Percentiles rank a stretch among this genome's conserved stretches.
phyloP scores from a whole-genome alignment of 441 rosid genomes.

The Eruca vesicaria region DNA sequence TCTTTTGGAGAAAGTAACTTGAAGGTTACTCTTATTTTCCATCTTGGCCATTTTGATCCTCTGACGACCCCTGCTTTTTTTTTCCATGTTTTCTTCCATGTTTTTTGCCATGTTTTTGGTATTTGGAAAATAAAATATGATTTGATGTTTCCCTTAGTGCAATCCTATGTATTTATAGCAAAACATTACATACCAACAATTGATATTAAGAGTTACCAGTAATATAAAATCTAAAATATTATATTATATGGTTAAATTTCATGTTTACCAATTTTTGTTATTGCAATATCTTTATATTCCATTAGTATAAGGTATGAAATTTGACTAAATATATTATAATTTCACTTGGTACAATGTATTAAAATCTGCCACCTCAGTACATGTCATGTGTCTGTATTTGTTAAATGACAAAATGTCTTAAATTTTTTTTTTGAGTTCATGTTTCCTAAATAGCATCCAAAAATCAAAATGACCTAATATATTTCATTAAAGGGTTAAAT shows the following conservation, averaged over 20 bases:
- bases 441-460: too few species aligned
- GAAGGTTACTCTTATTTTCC: constrained; percentile 48
- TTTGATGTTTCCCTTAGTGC: not conserved
- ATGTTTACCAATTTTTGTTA: not conserved
- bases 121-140: not conserved
- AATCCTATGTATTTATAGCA: constrained; percentile 20
- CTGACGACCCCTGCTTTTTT: constrained; percentile 46
- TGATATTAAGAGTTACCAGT: not conserved
- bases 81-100: constrained; percentile 46
- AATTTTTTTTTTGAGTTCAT: too few species aligned
- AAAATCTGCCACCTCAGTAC: constrained; percentile 12
- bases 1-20: constrained; percentile 63
- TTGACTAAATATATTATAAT: constrained; percentile 8
- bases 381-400: not conserved
- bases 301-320: constrained; percentile 22
- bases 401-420: not conserved
- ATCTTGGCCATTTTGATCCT: constrained; percentile 57
- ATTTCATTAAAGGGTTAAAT: too few species aligned
- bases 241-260: not conserved
- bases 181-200: not conserved
- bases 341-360: constrained; percentile 17
- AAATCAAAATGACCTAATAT: too few species aligned
- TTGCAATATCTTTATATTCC: constrained; percentile 8
- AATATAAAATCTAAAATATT: not conserved
- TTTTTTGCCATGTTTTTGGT: constrained; percentile 41